Conservation (phyloP, 1,284 basidiomycete genomes). For the Anthracocystis walkeri region DNA sequence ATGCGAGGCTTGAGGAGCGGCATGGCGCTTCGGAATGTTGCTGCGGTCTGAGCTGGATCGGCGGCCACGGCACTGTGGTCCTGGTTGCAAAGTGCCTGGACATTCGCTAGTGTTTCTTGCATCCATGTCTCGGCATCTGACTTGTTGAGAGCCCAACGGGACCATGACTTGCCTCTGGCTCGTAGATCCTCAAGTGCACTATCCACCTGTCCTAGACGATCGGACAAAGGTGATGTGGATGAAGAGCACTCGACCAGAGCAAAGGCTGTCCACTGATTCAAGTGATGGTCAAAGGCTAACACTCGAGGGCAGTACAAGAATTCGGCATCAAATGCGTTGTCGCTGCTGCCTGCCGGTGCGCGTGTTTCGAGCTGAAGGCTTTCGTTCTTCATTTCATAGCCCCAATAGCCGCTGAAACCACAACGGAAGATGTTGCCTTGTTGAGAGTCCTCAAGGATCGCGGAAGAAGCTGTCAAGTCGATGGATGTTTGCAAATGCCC, state of each 20-base stretch:
- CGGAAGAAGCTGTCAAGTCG: constrained; percentile 1
- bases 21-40: constrained; percentile 45
- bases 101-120: constrained; percentile 12
- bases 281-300: constrained; percentile 70
- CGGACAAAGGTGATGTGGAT: not conserved
- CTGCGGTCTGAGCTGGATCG: constrained; percentile 16
- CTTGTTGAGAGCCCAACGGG: constrained; percentile 12
- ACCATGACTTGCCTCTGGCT: constrained; percentile 21
- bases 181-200: constrained; percentile 22
- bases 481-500: constrained; percentile 29
- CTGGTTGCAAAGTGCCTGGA: constrained; percentile 1
- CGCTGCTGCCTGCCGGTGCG: constrained; percentile 4
- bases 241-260: constrained; percentile 46
- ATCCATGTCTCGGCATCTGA: constrained; percentile 34
- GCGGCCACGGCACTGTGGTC: not conserved
- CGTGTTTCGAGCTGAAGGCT: constrained; percentile 62
- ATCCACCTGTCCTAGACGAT: constrained; percentile 9
- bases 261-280: constrained; percentile 70
- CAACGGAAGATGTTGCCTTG: constrained; percentile 68
- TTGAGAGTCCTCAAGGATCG: constrained; percentile 10
- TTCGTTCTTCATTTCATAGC: constrained; percentile 74
- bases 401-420: constrained; percentile 74
- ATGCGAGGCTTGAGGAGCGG: constrained; percentile 25
- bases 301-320: constrained; percentile 70
- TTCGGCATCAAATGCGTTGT: constrained; percentile 67